These are phyloP conservation scores for Sclerotinia borealis DNA, from an alignment of 2,329 filamentous ascomycete species.

Conservation along the genomic window DNA sequence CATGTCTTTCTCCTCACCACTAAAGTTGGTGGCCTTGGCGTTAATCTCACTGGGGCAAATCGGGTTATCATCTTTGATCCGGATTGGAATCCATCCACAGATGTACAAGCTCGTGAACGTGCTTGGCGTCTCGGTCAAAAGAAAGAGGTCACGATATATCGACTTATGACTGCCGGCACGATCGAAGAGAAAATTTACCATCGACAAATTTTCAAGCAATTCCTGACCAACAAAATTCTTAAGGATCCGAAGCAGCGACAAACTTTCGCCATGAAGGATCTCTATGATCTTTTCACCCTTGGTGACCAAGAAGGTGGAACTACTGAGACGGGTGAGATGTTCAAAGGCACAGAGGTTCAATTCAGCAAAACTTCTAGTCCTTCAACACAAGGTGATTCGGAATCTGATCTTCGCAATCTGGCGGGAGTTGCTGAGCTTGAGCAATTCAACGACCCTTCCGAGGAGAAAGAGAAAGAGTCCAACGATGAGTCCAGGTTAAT, in stretches of 20 bases:
- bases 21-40: constrained; percentile 87
- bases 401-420: constrained; percentile 46
- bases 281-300: constrained; percentile 87
- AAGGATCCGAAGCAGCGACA: constrained; percentile 91
- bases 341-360: constrained; percentile 78
- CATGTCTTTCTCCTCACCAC: constrained; percentile 93
- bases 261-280: constrained; percentile 80
- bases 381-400: constrained; percentile 31
- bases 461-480: constrained; percentile 34
- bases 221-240: constrained; percentile 91
- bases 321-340: constrained; percentile 80
- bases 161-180: constrained; percentile 95
- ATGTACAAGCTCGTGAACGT: constrained; percentile 88
- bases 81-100: constrained; percentile 97
- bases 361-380: constrained; percentile 41
- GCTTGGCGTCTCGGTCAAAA: constrained; percentile 96
- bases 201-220: constrained; percentile 97
- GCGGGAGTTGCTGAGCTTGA: constrained; percentile 59
- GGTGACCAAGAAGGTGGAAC: constrained; percentile 60
- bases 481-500: constrained; percentile 72
- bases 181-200: constrained; percentile 99
- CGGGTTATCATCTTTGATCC: constrained; percentile 98
- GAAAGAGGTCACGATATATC: constrained; percentile 89
- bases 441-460: constrained; percentile 46
- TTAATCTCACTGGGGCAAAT: constrained; percentile 91